phyloP scores from a whole-genome alignment of 2,329 filamentous ascomycete species.

The Sclerotinia trifoliorum region DNA sequence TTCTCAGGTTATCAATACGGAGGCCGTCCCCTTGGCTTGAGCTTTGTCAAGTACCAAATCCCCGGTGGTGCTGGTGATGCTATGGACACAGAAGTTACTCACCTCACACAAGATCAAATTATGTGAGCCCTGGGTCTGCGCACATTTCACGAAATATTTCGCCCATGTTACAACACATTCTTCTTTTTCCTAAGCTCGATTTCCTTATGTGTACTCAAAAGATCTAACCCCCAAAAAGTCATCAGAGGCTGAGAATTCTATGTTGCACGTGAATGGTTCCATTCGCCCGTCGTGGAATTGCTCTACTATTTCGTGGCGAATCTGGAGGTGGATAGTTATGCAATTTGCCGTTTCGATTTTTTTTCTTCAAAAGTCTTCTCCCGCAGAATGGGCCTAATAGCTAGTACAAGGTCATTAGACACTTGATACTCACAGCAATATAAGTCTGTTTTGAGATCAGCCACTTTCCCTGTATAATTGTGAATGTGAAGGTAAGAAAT shows the following conservation, averaged over 20 bases:
- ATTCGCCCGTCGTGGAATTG: not conserved
- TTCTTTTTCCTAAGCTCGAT: constrained; percentile 13
- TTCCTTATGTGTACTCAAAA: constrained; percentile 23
- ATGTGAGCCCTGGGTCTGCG: constrained; percentile 59
- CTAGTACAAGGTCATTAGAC: constrained; percentile 23
- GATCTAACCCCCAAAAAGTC: constrained; percentile 4
- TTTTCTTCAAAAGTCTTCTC: constrained; percentile 25
- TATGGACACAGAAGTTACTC: constrained; percentile 81
- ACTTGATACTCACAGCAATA: constrained; percentile 20
- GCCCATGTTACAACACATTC: constrained; percentile 19
- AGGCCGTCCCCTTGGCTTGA: constrained; percentile 86
- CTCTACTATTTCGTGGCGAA: constrained; percentile 14
- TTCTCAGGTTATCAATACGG: constrained; percentile 98
- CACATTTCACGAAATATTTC: constrained; percentile 3
- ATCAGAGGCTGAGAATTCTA: constrained; percentile 5
- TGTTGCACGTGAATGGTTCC: not conserved
- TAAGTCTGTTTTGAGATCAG: constrained; percentile 17
- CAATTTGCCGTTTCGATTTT: constrained; percentile 14
- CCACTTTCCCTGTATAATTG: not conserved
- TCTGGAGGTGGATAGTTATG: constrained; percentile 16
- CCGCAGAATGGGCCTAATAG: constrained; percentile 18
- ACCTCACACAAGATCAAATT: constrained; percentile 95
- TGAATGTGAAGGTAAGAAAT: not conserved
- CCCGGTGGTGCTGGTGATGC: constrained; percentile 52
- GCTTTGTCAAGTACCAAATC: constrained; percentile 89